Evolutionary conservation across 2,329 filamentous ascomycete species (phyloP), one percentile per base, ranked within the genome.

Genomic region (Hyphodiscus sp.): DNA sequence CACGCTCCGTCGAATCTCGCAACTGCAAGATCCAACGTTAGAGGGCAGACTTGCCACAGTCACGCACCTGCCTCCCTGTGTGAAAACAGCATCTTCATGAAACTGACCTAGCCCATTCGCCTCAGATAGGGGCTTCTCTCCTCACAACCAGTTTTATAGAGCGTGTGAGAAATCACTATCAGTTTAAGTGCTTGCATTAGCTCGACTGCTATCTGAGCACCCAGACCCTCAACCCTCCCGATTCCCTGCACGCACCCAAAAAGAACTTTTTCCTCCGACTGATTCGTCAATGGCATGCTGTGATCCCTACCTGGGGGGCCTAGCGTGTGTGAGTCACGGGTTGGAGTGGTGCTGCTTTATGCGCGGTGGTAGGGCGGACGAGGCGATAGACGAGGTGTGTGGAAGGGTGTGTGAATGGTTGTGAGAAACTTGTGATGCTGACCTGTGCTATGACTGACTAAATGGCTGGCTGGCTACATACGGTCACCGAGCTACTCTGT

Each of bases 281-380:
- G 55, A 53, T 61, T 61, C 45, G 58, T 57, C 58, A 61, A 59
- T 61, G 49, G 54, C 45, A 38, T 23, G 18, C 13, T 45, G 23
- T 26, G 45, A 43, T 20, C 49, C 23, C 13, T 29, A 29, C 10
- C n/a, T 42, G 23, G 15, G 15, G 41, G 20, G 49, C 20, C 33
- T 38, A 38, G 33, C 16, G 33, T n/a, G 33, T 20, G 52, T 61
- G 56, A 60, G 52, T 61, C 53, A 51, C 38, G 20, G 45, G 26
- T 20, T 18, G 41, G 26, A 48, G 49, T 51, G 51, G 38, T 51
- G 54, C 51, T 57, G 53, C 50, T 56, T 33, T 41, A 19, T 18
- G 45, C 15, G 29, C 20, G 48, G 41, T 49, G 4, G 23, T 45
- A 41, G 20, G 41, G 30, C 30, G 47, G 15, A 20, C 13, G 26